These are phyloP conservation scores for Teunomyces atbi DNA, from an alignment of 805 yeast genomes.

Conservation along the genomic window DNA sequence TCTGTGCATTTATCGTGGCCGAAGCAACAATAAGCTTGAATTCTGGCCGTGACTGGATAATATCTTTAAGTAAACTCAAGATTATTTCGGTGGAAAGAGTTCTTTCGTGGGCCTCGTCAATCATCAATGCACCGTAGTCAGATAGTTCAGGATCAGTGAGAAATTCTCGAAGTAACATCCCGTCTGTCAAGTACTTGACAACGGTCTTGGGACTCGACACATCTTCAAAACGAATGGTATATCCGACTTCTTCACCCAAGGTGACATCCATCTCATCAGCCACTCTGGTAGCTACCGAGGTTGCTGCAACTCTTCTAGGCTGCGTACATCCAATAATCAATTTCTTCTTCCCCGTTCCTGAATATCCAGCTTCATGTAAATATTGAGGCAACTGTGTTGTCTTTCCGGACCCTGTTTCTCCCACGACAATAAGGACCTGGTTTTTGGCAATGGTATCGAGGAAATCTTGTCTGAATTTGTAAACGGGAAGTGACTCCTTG, in stretches of 20 bases:
- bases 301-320: slow-evolving; percentile 95
- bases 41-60: slow-evolving; percentile 61
- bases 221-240: slow-evolving; percentile 85
- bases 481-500: slow-evolving; percentile 74
- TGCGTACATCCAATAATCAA: slow-evolving; percentile 80
- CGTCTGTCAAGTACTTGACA: slow-evolving; percentile 92
- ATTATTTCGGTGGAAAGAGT: slow-evolving; percentile 87
- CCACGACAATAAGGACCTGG: slow-evolving; percentile 74
- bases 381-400: slow-evolving; percentile 93
- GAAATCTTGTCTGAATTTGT: slow-evolving; percentile 55
- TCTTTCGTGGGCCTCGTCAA: slow-evolving; percentile 97
- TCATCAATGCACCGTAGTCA: slow-evolving; percentile 77
- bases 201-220: slow-evolving; percentile 57
- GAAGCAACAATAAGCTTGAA: slow-evolving; percentile 80
- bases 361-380: slow-evolving; percentile 77
- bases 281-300: slow-evolving; percentile 84
- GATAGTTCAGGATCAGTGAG: slow-evolving; percentile 69
- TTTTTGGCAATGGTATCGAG: slow-evolving; percentile 57
- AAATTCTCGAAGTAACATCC: slow-evolving; percentile 87
- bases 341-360: slow-evolving; percentile 38
- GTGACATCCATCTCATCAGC: slow-evolving; percentile 81
- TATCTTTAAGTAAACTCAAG: slow-evolving; percentile 75
- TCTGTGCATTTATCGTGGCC: slow-evolving; percentile 90
- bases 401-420: slow-evolving; percentile 93
- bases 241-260: slow-evolving; percentile 90